phyloP scores from a whole-genome alignment of 2,329 filamentous ascomycete genomes.

The Pseudogymnoascus sp. region DNA sequence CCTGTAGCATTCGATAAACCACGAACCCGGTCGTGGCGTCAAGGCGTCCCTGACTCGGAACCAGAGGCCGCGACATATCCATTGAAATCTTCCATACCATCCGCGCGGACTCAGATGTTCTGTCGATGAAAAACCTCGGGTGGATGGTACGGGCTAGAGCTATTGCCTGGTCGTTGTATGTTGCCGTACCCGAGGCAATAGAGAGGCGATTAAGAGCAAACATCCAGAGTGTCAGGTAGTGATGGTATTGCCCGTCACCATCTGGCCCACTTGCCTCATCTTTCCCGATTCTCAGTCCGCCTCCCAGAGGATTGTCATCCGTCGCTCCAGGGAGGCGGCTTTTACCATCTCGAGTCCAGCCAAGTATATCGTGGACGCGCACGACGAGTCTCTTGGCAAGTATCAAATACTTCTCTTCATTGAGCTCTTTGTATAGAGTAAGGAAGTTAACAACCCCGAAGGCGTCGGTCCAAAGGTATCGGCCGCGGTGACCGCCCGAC shows the following conservation, averaged over 20 bases:
- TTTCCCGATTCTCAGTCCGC: slow-evolving; percentile 54
- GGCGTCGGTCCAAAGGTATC: slow-evolving; percentile 55
- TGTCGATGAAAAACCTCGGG: slow-evolving; percentile 39
- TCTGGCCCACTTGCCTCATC: slow-evolving; percentile 40
- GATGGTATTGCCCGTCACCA: slow-evolving; percentile 54
- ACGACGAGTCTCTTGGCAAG: slow-evolving; percentile 42
- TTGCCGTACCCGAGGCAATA: slow-evolving; percentile 37
- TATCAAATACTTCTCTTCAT: slow-evolving; percentile 37
- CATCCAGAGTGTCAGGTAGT: slow-evolving; percentile 57
- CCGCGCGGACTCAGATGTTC: slow-evolving; percentile 10
- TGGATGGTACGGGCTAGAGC: slow-evolving; percentile 47
- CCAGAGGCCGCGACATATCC: slow-evolving; percentile 41
- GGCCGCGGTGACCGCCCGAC: slow-evolving; percentile 48
- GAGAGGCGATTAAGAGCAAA: slow-evolving; percentile 51
- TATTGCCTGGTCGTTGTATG: slow-evolving; percentile 45
- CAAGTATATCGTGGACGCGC: slow-evolving; percentile 47
- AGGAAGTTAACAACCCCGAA: slow-evolving; percentile 54
- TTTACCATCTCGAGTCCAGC: slow-evolving; percentile 42
- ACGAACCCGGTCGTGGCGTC: slow-evolving; percentile 50
- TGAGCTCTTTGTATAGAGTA: slow-evolving; percentile 41
- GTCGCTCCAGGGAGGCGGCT: slow-evolving; percentile 44
- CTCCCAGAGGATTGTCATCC: slow-evolving; percentile 42
- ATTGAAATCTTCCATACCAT: slow-evolving; percentile 52
- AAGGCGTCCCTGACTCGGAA: slow-evolving; percentile 46
- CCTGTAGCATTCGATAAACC: slow-evolving; percentile 42